Conservation (phyloP, 2,329 filamentous ascomycete genomes). For the Fusarium secorum region DNA sequence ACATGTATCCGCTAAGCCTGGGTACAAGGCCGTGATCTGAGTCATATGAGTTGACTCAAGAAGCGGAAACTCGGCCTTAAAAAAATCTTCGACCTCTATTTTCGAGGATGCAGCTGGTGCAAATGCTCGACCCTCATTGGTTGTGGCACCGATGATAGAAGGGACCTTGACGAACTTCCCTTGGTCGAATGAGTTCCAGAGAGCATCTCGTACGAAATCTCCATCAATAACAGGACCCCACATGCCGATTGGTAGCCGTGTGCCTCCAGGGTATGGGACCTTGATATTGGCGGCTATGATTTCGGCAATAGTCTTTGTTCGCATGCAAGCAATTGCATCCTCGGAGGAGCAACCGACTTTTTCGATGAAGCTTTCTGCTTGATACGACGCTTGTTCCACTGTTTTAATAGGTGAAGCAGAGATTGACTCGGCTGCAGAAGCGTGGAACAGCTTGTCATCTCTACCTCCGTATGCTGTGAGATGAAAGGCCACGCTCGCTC, state of each 20-base stretch:
- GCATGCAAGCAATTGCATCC: conserved; percentile 56
- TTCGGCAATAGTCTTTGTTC: conserved; percentile 50
- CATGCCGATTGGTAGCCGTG: conserved; percentile 55
- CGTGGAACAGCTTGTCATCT: conserved; percentile 59
- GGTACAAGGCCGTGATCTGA: conserved; percentile 47
- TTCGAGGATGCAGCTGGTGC: conserved; percentile 44
- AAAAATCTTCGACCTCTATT: conserved; percentile 43
- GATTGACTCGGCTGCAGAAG: conserved; percentile 58
- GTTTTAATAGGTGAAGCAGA: conserved; percentile 59
- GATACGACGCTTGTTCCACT: conserved; percentile 57
- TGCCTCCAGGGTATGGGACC: conserved; percentile 43
- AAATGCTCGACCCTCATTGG: conserved; percentile 49
- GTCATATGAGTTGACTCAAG: conserved; percentile 43
- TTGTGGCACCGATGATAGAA: conserved; percentile 54
- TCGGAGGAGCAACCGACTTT: conserved; percentile 51
- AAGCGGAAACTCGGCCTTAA: conserved; percentile 46
- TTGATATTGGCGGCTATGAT: conserved; percentile 54
- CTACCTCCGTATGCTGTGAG: conserved; percentile 63
- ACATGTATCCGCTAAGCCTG: conserved; percentile 45
- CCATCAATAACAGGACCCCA: conserved; percentile 65
- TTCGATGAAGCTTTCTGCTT: conserved; percentile 58
- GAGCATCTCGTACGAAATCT: conserved; percentile 57
- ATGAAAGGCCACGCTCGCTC: conserved; percentile 67
- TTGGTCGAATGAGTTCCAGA: conserved; percentile 56
- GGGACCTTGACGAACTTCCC: conserved; percentile 64